These are phyloP conservation scores for Cryptococcus sp. DNA, from an alignment of 1,284 basidiomycete species.

Conservation along the genomic window DNA sequence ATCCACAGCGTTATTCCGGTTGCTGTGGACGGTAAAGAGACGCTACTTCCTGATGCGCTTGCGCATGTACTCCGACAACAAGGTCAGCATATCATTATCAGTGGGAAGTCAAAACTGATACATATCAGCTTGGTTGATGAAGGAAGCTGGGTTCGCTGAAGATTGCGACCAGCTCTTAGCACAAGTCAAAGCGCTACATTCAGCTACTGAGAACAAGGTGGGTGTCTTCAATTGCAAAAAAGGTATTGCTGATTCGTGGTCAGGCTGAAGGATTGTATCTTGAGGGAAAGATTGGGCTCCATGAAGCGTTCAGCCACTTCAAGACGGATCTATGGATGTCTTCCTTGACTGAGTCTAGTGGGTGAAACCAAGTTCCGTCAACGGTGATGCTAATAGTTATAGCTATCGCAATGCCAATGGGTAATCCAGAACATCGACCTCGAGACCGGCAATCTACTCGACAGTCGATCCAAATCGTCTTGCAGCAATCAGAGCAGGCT, in stretches of 20 bases:
- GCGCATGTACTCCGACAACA: constrained; percentile 66
- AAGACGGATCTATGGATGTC: constrained; percentile 78
- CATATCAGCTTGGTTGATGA: constrained; percentile 64
- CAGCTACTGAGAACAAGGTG: constrained; percentile 12
- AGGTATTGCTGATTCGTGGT: neutral
- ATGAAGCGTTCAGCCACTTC: constrained; percentile 70
- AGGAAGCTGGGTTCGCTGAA: constrained; percentile 55
- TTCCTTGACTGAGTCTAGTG: constrained; percentile 75
- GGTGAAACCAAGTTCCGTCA: constrained; percentile 1
- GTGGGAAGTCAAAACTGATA: constrained; percentile 1
- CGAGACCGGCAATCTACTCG: constrained; percentile 50
- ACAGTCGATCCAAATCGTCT: constrained; percentile 59
- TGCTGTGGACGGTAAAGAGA: constrained; percentile 54
- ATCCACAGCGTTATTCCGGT: constrained; percentile 41
- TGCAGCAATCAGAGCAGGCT: constrained; percentile 63
- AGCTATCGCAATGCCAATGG: constrained; percentile 82
- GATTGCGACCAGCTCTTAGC: constrained; percentile 57
- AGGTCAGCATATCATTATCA: constrained; percentile 50
- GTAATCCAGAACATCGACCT: constrained; percentile 55
- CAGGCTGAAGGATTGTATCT: constrained; percentile 69
- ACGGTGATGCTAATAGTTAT: neutral
- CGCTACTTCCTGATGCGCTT: constrained; percentile 63
- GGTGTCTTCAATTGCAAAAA: constrained; percentile 4
- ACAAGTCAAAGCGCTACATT: constrained; percentile 1
- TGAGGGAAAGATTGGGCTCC: constrained; percentile 66